Evolutionary conservation across 805 yeast genomes (phyloP), one percentile per base, ranked within the genome.

Genomic region (Candida maesae): DNA sequence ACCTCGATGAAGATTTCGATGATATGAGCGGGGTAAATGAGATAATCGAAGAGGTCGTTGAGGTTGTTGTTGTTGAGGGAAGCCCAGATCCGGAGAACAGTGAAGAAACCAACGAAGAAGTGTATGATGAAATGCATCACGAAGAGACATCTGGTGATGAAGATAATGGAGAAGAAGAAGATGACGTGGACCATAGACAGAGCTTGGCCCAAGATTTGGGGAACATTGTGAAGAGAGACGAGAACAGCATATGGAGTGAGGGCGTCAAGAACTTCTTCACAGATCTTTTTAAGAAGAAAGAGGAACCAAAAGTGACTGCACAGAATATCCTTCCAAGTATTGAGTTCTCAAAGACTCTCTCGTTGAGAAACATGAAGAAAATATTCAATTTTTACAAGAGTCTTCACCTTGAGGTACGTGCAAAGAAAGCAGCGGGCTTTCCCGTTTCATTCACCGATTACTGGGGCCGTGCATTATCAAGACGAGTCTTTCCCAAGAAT

Each of bases 401-500:
- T 14, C 55, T 81, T n/a, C 82, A 78, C 47, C 53, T 65, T 12
- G 79, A 75, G 44, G 79, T 79, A 1, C 61, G 75, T 27, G 56
- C 71, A 2, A 79, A 81, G 48, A 76, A 71, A 46, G 48, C 59
- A 13, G 64, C 68, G 3, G 85, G 85, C 0, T 77, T 73, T 50
- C 69, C 70, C 15, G 61, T 78, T 1, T 76, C 84, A 0, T 66
- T 81, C 31, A 80, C 85, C 0, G 87, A 81, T 52, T 80, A 79
- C 51, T 78, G 84, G 83, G 86, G 84, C 0, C 64, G 78, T 45
- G 85, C 84, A 0, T 61, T 81, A 26, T 64, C 77, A 3, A 64
- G 74, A 42, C 65, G 62, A 27, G 61, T 77, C 2, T 71, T 76
- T 37, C 68, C 73, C 0, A 52, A 53, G 18, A 38, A 55, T 10